These are phyloP conservation scores for Globisporangium yorkense DNA, from an alignment of 352 stramenopile genomes.

Conservation along the genomic window DNA sequence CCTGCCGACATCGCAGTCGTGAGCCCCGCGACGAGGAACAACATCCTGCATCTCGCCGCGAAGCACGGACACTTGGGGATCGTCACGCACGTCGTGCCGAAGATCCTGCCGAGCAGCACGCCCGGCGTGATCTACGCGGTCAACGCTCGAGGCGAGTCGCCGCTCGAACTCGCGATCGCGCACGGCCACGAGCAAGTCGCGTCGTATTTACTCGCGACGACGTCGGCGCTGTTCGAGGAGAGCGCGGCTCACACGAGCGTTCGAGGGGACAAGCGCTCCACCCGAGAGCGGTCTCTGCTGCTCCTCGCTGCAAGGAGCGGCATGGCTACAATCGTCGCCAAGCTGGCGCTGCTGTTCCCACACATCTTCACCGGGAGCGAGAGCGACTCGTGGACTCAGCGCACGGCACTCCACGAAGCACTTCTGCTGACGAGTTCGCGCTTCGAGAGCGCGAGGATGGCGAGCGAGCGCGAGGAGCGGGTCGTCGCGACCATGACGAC, in stretches of 20 bases:
- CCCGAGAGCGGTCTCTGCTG: conserved; percentile 32
- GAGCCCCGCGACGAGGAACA: conserved; percentile 28
- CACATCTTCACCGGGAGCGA: conserved; percentile 30
- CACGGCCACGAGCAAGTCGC: conserved; percentile 45
- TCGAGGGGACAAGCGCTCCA: conserved; percentile 8
- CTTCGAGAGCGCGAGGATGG: conserved; percentile 11
- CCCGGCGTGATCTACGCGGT: conserved; percentile 18
- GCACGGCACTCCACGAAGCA: conserved; percentile 42
- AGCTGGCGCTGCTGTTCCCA: conserved; percentile 51
- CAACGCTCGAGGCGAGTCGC: conserved; percentile 29
- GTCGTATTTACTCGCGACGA: conserved; percentile 54
- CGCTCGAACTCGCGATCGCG: conserved; percentile 41
- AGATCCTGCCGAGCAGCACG: conserved; percentile 18
- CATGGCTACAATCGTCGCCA: conserved; percentile 32
- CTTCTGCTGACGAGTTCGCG: conserved; percentile 20
- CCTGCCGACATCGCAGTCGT: conserved; percentile 31
- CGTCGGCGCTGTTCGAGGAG: conserved; percentile 26
- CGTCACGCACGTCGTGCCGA: conserved; percentile 42
- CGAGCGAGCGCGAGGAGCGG: conserved; percentile 10
- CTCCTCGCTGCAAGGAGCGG: conserved; percentile 40
- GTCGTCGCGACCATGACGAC: conserved; percentile 20
- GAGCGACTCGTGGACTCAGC: conserved; percentile 35
- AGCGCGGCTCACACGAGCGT: not conserved
- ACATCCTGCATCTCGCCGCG: conserved; percentile 40
- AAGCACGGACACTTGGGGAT: conserved; percentile 44